Evolutionary conservation across 176 grass and related monocot species (phyloP).

Genomic region (Areca catechu): DNA sequence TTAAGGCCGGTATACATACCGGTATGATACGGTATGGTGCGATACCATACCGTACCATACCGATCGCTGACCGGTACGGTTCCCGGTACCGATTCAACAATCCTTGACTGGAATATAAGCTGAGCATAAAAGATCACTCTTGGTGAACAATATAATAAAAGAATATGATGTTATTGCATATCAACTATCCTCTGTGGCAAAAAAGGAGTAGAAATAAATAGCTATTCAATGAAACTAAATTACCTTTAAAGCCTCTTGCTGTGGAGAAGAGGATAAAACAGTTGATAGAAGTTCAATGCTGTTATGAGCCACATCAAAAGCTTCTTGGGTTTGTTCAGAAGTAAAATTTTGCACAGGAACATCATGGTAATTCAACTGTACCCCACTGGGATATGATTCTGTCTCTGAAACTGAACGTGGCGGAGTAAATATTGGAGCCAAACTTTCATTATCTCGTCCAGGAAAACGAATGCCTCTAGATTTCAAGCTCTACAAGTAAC

Average conservation of each 20-base stretch:
- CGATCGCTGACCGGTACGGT: too few relatives aligned
- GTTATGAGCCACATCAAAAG: constrained; percentile 72
- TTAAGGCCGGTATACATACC: too few relatives aligned
- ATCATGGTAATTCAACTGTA: constrained; percentile 50
- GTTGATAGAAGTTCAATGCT: constrained; percentile 86
- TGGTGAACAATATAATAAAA: too few relatives aligned
- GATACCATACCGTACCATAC: too few relatives aligned
- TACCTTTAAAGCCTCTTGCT: constrained; percentile 68
- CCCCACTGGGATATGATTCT: constrained; percentile 39
- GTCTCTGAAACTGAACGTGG: constrained; percentile 35
- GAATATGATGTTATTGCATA: too few relatives aligned
- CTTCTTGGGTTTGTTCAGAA: constrained; percentile 53
- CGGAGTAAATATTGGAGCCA: constrained; percentile 90
- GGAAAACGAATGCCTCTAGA: constrained; percentile 80
- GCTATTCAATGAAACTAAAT: constrained; percentile 2
- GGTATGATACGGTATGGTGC: too few relatives aligned
- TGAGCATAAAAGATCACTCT: too few relatives aligned
- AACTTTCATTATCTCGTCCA: constrained; percentile 66
- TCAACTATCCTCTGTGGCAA: too few relatives aligned
- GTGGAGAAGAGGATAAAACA: constrained; percentile 77
- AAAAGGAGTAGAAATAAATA: neutral
- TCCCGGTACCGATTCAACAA: too few relatives aligned
- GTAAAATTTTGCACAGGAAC: constrained; percentile 34
- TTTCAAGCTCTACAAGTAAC: constrained; percentile 63
- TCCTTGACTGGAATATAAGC: too few relatives aligned